These are phyloP conservation scores for Poronia punctata DNA, from an alignment of 495 filamentous ascomycete species.

Conservation along the genomic window DNA sequence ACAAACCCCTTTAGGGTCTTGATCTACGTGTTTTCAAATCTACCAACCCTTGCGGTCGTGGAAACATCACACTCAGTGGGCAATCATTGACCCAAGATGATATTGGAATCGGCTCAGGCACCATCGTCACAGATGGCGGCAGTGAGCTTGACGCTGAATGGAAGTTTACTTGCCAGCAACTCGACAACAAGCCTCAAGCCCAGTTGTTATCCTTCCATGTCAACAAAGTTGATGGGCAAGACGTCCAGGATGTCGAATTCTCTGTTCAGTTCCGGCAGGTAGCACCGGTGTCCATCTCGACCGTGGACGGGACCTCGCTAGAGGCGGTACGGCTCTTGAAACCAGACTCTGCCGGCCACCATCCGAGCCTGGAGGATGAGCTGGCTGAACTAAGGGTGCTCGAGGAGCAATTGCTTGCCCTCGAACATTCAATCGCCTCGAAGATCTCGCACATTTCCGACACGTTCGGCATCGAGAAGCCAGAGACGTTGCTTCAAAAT, in stretches of 20 bases:
- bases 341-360: constrained; percentile 6
- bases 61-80: constrained; percentile 31
- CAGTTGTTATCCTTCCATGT: constrained; percentile 44
- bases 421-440: constrained; percentile 25
- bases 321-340: constrained; percentile 6
- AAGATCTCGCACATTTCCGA: constrained; percentile 23
- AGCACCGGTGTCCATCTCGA: constrained; percentile 33
- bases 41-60: constrained; percentile 26
- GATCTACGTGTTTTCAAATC: constrained; percentile 28
- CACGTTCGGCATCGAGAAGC: constrained; percentile 13
- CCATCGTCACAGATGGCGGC: constrained; percentile 21
- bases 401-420: constrained; percentile 20
- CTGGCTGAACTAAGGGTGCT: constrained; percentile 29
- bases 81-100: constrained; percentile 25
- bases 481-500: constrained; percentile 12
- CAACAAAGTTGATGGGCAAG: constrained; percentile 28
- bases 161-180: constrained; percentile 38
- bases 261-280: constrained; percentile 40
- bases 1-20: constrained; percentile 18
- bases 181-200: constrained; percentile 32
- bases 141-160: constrained; percentile 31
- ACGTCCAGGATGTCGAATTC: constrained; percentile 33
- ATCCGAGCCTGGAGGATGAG: constrained; percentile 20
- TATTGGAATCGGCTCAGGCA: constrained; percentile 24
- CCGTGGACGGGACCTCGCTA: constrained; percentile 24